Percentiles rank a stretch among this genome's conserved stretches.
Conservation (phyloP, 805 yeast species). For the Saccharomycopsis amapae region DNA sequence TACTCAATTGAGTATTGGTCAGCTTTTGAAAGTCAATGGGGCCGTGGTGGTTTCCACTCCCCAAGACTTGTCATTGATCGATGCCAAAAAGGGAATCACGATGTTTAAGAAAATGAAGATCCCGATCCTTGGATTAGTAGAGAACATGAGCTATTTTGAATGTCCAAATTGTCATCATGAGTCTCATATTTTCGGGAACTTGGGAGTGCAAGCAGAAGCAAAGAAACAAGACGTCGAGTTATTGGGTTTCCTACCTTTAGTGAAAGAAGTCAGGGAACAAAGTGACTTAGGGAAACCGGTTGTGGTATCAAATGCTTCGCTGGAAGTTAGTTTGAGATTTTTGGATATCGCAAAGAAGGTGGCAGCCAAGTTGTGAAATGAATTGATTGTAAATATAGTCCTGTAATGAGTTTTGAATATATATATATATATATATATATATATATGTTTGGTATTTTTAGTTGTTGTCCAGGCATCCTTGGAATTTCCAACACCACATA, state of each 20-base stretch:
- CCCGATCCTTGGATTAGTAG: conserved; percentile 71
- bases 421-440: not conserved
- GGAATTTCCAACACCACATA: no score
- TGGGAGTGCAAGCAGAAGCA: conserved; percentile 47
- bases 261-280: conserved; percentile 48
- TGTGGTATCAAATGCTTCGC: conserved; percentile 37
- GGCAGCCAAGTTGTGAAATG: conserved; percentile 25
- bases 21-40: conserved; percentile 67
- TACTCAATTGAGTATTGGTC: conserved; percentile 76
- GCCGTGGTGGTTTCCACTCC: conserved; percentile 81
- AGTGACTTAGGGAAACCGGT: conserved; percentile 65
- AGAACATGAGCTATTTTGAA: conserved; percentile 71
- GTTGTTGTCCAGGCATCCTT: no score
- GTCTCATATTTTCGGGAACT: conserved; percentile 64
- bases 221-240: conserved; percentile 40
- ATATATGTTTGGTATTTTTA: not conserved
- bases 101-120: conserved; percentile 68
- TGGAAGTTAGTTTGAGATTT: conserved; percentile 37
- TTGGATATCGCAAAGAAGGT: conserved; percentile 39
- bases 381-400: not conserved
- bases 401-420: not conserved
- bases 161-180: conserved; percentile 75
- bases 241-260: conserved; percentile 63
- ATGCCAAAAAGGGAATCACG: conserved; percentile 71
- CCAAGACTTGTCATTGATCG: conserved; percentile 76